Evolutionary conservation across 176 grass and related monocot genomes (phyloP), one percentile per base, ranked within the genome.

Genomic region (Coix lacrymajobi): DNA sequence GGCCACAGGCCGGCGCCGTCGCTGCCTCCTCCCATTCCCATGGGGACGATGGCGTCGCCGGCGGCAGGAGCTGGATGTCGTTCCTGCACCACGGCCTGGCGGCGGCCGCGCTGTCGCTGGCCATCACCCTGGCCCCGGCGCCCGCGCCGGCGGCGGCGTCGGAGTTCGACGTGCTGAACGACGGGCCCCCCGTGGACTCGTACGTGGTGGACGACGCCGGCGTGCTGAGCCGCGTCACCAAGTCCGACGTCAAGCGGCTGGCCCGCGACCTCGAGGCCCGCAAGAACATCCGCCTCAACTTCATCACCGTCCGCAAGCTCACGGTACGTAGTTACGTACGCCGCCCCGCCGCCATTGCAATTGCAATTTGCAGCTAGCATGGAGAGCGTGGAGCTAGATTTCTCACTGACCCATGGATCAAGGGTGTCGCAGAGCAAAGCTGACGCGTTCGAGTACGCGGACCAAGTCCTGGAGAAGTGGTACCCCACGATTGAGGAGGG

Each of bases 391-490:
- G 34, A 26, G 16, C 20, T n/a, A 56, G 51, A n/a, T 7, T 22
- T 7, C 9, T 41, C 51, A 26, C 41, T 75, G 38, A 39, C 28
- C 11, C 62, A 43, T 82, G 15, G 60, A 70, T 51, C 56, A 49
- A 32, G 79, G 6, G 26, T 52, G 67, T 78, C 43, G 79, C 93
- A 99, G 96, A 99, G 96, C 91, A 99, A 99, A 38, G 91, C 93
- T 15, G 96, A 99, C 83, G 96, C 96, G 76, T 99, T 99, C 43
- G 96, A 99, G 85, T 99, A 99, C 68, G 96, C 96, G 54, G 96
- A 99, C 87, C 93, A 96, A 80, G 79, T 99, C 67, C 83, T 99
- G 65, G 96, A 99, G 93, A 99, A 96, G 87, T 99, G 96, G 96
- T 99, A 99, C 79, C 93, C 96, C 20, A 96, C 93, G 77, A 41